phyloP scores from a whole-genome alignment of 352 stramenopile species.

The Thraustotheca clavata region DNA sequence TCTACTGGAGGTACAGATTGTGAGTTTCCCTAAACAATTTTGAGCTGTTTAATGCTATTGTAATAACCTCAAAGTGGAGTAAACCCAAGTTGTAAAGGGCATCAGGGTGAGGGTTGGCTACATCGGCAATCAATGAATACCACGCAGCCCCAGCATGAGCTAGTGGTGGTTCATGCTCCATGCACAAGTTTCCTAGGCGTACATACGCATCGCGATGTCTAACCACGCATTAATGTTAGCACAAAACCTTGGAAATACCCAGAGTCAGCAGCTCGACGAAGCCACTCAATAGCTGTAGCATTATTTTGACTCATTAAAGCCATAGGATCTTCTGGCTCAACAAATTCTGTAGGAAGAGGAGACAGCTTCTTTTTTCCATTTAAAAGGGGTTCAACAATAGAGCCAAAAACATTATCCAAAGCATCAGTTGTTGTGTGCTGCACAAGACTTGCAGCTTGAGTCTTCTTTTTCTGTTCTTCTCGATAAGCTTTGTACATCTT shows the following conservation, averaged over 20 bases:
- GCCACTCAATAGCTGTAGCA: slow-evolving; percentile 68
- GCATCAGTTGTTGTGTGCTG: slow-evolving; percentile 46
- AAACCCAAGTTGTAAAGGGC: slow-evolving; percentile 78
- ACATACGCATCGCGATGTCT: slow-evolving; percentile 70
- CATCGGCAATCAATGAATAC: slow-evolving; percentile 51
- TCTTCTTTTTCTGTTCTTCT: slow-evolving; percentile 25
- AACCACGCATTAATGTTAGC: neutral
- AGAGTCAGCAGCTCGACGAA: slow-evolving; percentile 67
- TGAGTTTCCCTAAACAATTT: too few species aligned
- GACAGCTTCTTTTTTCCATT: slow-evolving; percentile 45
- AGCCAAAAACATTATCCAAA: slow-evolving; percentile 62
- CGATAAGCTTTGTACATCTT: slow-evolving; percentile 65
- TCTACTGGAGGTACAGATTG: slow-evolving; percentile 34
- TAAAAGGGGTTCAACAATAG: slow-evolving; percentile 57
- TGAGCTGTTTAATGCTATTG: too few species aligned
- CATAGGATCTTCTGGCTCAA: slow-evolving; percentile 26
- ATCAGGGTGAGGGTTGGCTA: slow-evolving; percentile 56
- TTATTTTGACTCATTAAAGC: slow-evolving; percentile 27
- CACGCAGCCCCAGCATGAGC: slow-evolving; percentile 56
- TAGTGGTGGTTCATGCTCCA: slow-evolving; percentile 70
- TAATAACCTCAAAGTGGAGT: slow-evolving; percentile 72
- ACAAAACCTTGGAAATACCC: slow-evolving; percentile 19
- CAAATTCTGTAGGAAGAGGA: slow-evolving; percentile 30
- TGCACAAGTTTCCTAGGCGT: slow-evolving; percentile 69
- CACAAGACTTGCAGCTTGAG: slow-evolving; percentile 29